Conservation (phyloP, 352 stramenopile genomes). For the Globisporangium irregulare region DNA sequence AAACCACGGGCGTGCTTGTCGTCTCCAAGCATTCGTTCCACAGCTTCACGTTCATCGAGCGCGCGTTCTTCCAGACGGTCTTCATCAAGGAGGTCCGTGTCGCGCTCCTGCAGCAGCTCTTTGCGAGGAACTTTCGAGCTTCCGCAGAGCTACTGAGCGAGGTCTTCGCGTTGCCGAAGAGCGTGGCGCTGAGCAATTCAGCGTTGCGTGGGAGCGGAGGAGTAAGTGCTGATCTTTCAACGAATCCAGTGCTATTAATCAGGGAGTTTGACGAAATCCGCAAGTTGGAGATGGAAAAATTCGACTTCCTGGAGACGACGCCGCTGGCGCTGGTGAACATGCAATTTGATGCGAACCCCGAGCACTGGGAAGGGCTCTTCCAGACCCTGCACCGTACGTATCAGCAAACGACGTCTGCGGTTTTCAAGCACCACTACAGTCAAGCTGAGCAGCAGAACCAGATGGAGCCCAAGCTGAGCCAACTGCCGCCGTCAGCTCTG, state of each 20-base stretch:
- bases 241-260: constrained; percentile 29
- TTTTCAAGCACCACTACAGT: constrained; percentile 7
- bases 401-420: constrained; percentile 25
- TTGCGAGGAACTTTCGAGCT: neutral
- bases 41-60: constrained; percentile 32
- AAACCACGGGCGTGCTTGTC: constrained; percentile 24
- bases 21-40: constrained; percentile 21
- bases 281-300: constrained; percentile 31
- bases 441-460: neutral
- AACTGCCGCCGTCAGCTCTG: neutral
- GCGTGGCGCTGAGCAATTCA: constrained; percentile 4
- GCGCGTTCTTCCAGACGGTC: constrained; percentile 30
- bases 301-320: constrained; percentile 34
- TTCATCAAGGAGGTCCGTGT: constrained; percentile 16
- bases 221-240: neutral
- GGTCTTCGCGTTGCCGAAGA: constrained; percentile 13
- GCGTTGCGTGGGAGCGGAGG: neutral
- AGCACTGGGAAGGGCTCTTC: constrained; percentile 49
- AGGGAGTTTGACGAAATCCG: constrained; percentile 25
- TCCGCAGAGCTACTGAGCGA: constrained; percentile 2
- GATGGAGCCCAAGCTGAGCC: neutral
- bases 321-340: constrained; percentile 47
- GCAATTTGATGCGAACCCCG: constrained; percentile 8
- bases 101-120: constrained; percentile 19
- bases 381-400: constrained; percentile 35